Percentiles rank a stretch among this genome's conserved stretches.
Conservation (phyloP, 1,284 basidiomycete genomes). For the Austropuccinia psidii region DNA sequence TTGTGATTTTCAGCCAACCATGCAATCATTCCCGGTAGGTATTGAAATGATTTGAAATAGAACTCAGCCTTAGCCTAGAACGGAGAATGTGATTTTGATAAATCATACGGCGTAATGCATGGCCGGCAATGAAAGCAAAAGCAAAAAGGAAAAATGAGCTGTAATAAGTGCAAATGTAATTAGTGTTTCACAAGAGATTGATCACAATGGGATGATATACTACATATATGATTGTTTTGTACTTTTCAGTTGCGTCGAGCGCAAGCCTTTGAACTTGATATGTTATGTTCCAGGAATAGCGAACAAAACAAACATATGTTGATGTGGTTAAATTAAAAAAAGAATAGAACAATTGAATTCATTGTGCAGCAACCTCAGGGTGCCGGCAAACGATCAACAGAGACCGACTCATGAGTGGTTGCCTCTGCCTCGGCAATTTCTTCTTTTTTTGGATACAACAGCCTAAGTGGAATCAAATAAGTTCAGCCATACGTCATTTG, state of each 20-base stretch:
- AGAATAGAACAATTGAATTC: neutral
- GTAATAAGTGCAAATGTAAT: no score
- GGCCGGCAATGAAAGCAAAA: no score
- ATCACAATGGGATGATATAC: neutral
- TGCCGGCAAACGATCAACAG: slow-evolving; percentile 6
- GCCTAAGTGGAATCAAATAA: neutral
- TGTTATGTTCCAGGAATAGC: neutral
- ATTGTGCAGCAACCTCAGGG: neutral
- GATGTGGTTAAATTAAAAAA: neutral
- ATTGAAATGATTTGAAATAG: no score
- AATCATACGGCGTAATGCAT: no score
- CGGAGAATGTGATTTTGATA: no score
- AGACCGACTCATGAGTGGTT: neutral
- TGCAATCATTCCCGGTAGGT: no score
- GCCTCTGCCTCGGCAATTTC: slow-evolving; percentile 6
- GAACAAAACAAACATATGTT: neutral
- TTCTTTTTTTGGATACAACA: slow-evolving; percentile 11
- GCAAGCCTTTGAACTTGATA: neutral
- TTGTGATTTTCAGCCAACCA: no score
- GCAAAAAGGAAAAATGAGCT: no score
- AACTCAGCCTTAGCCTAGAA: no score
- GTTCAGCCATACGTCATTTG: neutral
- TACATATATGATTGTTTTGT: neutral
- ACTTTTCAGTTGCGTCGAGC: neutral
- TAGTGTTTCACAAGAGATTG: neutral